Percentiles rank a stretch among this genome's conserved stretches.
Conservation (phyloP, 495 filamentous ascomycete species). For the Trichoderma gamsii region DNA sequence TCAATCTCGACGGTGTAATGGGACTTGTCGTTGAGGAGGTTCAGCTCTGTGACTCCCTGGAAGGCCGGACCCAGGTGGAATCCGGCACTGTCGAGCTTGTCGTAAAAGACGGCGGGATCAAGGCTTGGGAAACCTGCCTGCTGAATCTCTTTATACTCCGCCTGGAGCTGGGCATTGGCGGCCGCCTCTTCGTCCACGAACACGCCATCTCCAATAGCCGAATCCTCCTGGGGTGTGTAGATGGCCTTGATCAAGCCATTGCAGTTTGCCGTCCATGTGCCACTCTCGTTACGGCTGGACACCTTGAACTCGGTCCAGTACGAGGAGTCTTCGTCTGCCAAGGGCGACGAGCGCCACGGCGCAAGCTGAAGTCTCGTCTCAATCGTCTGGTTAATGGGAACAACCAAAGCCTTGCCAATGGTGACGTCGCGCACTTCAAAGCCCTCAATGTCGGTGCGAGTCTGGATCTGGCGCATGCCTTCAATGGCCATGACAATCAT, state of each 20-base stretch:
- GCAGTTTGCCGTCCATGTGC: not conserved
- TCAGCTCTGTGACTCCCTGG: not conserved
- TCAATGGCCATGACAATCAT: slow-evolving; percentile 49
- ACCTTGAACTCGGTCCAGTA: not conserved
- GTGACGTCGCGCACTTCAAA: slow-evolving; percentile 24
- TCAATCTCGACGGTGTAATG: slow-evolving; percentile 19
- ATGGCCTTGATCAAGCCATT: not conserved
- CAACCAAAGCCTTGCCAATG: slow-evolving; percentile 27
- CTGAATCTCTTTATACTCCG: not conserved
- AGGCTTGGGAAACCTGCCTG: not conserved
- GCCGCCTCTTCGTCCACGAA: not conserved
- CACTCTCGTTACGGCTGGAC: not conserved
- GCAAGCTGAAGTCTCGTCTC: not conserved
- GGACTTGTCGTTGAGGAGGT: not conserved
- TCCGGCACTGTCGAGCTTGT: slow-evolving; percentile 19
- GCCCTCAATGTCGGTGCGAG: slow-evolving; percentile 17
- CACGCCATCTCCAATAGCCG: not conserved
- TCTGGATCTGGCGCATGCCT: slow-evolving; percentile 28
- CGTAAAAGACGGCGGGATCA: slow-evolving; percentile 12
- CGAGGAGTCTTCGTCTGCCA: not conserved
- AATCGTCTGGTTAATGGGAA: slow-evolving; percentile 30
- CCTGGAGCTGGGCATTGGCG: not conserved
- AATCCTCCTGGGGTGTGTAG: not conserved
- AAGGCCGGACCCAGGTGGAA: slow-evolving; percentile 22
- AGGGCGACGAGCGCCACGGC: not conserved